phyloP scores from a whole-genome alignment of 2,329 filamentous ascomycete genomes.

The Fusarium illudens region DNA sequence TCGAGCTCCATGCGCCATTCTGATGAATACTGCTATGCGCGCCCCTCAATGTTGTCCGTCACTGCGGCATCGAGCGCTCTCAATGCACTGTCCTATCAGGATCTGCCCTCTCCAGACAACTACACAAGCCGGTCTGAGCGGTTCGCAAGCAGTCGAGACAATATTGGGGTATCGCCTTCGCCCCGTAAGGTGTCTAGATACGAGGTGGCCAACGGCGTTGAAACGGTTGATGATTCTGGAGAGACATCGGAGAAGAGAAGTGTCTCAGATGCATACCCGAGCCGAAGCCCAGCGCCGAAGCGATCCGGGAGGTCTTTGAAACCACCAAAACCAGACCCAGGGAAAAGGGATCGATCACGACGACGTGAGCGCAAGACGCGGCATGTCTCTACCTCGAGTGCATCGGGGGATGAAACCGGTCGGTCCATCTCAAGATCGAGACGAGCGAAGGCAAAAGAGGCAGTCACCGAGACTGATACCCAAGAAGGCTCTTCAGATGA shows the following conservation, averaged over 20 bases:
- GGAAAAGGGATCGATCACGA: constrained; percentile 28
- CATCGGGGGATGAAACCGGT: constrained; percentile 38
- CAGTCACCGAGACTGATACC: constrained; percentile 51
- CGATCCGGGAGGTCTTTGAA: constrained; percentile 22
- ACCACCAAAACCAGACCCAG: constrained; percentile 20
- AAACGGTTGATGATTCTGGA: constrained; percentile 35
- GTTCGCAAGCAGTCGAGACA: constrained; percentile 5
- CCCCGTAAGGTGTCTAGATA: constrained; percentile 30
- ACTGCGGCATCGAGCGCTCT: constrained; percentile 66
- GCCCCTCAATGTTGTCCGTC: constrained; percentile 60
- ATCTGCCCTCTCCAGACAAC: constrained; percentile 30
- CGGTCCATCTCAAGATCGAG: constrained; percentile 38
- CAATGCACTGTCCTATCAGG: constrained; percentile 46
- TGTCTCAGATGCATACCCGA: constrained; percentile 20
- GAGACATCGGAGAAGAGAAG: constrained; percentile 31
- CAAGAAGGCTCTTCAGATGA: constrained; percentile 59
- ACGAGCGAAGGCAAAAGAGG: constrained; percentile 45
- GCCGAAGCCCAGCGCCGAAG: constrained; percentile 28
- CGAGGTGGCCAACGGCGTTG: constrained; percentile 23
- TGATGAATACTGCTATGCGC: constrained; percentile 50
- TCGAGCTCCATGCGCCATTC: constrained; percentile 48
- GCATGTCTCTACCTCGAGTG: constrained; percentile 39
- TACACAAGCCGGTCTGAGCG: constrained; percentile 30
- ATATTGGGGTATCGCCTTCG: constrained; percentile 14
- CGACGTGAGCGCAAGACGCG: constrained; percentile 31